These are phyloP conservation scores for Cercospora citrullina DNA, from an alignment of 2,329 filamentous ascomycete species.

Conservation along the genomic window DNA sequence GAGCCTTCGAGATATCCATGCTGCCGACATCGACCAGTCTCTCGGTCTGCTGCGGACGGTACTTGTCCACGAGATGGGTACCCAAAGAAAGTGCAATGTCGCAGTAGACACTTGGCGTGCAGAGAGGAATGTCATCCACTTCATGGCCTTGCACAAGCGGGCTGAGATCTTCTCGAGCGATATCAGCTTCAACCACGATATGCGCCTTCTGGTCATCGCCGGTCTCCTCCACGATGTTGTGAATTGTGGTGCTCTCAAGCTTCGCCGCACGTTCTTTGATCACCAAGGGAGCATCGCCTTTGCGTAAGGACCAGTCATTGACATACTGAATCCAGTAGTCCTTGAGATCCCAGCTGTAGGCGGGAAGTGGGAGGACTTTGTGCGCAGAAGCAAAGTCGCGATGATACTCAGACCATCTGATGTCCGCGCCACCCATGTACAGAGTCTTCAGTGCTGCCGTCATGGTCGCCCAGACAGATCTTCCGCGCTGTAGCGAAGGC, in stretches of 20 bases:
- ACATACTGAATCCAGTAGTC: background rate
- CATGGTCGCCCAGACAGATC: background rate
- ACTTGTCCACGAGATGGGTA: slow-evolving; percentile 23
- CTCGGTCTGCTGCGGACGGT: background rate
- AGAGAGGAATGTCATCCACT: slow-evolving; percentile 42
- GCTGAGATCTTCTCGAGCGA: slow-evolving; percentile 43
- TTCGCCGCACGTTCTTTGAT: background rate
- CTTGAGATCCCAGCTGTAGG: background rate
- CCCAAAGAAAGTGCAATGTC: slow-evolving; percentile 40
- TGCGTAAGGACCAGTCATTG: background rate
- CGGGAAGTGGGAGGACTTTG: background rate
- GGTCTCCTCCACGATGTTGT: slow-evolving; percentile 16
- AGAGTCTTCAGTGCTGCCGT: background rate
- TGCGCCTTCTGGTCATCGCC: background rate
- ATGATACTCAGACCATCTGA: background rate
- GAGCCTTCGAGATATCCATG: background rate
- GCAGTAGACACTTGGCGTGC: slow-evolving; percentile 42
- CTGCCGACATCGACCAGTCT: background rate
- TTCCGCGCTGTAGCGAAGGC: slow-evolving; percentile 11
- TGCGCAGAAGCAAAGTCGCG: background rate
- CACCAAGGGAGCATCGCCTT: background rate
- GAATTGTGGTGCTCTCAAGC: slow-evolving; percentile 19
- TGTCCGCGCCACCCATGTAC: background rate
- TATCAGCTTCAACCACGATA: slow-evolving; percentile 43
- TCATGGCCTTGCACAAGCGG: slow-evolving; percentile 49